Evolutionary conservation across 176 grass and related monocot species (phyloP).

Genomic region (Tillandsia leiboldiana): DNA sequence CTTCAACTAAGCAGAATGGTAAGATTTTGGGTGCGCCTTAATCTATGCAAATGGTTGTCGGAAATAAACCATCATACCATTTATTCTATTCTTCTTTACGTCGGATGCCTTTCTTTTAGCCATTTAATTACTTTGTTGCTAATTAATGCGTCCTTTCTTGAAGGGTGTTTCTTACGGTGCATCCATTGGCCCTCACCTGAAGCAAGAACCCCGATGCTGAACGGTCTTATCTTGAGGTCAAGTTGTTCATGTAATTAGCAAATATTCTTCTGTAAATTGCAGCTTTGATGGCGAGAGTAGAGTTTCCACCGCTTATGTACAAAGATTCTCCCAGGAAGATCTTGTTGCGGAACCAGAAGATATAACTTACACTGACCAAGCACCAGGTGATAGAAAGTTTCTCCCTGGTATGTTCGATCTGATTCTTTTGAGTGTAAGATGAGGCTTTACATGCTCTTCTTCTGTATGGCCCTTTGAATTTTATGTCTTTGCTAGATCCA

Average conservation of each 20-base stretch:
- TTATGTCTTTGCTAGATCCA: too few species aligned
- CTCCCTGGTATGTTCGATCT: too few species aligned
- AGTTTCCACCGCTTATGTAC: constrained; percentile 1
- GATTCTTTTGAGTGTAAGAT: too few species aligned
- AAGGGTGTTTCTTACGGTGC: constrained; percentile 43
- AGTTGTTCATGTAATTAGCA: not conserved
- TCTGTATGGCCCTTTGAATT: too few species aligned
- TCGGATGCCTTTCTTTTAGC: too few species aligned
- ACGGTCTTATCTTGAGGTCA: not conserved
- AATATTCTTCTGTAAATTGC: not conserved
- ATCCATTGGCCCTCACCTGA: constrained; percentile 31
- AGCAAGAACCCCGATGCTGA: constrained; percentile 64
- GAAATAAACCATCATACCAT: too few species aligned
- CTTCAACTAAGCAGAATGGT: constrained; percentile 66
- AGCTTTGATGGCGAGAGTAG: not conserved
- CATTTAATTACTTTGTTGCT: not conserved
- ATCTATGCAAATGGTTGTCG: too few species aligned
- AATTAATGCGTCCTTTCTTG: not conserved
- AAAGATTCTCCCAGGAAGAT: constrained; percentile 15
- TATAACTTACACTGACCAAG: constrained; percentile 12
- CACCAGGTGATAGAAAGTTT: not conserved
- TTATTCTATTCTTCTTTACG: too few species aligned
- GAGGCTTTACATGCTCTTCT: too few species aligned
- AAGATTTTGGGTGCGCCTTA: constrained; percentile 11
- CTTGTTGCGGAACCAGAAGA: not conserved